Percentiles rank a stretch among this genome's conserved stretches.
Conservation (phyloP, 2,329 filamentous ascomycete genomes). For the Diaporthe citri region DNA sequence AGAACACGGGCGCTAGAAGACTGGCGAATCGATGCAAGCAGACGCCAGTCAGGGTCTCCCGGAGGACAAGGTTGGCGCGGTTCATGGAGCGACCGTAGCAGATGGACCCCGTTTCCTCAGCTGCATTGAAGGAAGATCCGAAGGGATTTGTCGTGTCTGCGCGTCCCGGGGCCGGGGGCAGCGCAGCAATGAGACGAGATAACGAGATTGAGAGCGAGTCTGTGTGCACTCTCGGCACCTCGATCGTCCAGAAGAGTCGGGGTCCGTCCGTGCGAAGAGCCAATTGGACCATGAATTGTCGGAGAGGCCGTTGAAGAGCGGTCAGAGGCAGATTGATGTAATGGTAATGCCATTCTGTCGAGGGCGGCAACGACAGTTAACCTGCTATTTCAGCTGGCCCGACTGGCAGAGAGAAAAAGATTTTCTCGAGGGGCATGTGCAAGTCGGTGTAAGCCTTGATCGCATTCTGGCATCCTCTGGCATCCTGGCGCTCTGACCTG, state of each 20-base stretch:
- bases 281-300: conserved; percentile 28
- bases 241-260: conserved; percentile 26
- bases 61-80: conserved; percentile 39
- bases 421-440: conserved; percentile 6
- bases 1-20: conserved; percentile 37
- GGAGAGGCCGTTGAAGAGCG: background rate
- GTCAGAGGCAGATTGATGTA: conserved; percentile 33
- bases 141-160: conserved; percentile 29
- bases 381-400: background rate
- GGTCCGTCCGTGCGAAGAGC: conserved; percentile 32
- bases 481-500: conserved; percentile 16
- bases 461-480: conserved; percentile 22
- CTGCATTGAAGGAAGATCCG: conserved; percentile 35
- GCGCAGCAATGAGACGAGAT: conserved; percentile 15
- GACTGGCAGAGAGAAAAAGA: background rate
- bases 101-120: conserved; percentile 20
- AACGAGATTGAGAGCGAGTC: conserved; percentile 18
- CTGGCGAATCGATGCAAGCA: conserved; percentile 27
- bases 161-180: conserved; percentile 23
- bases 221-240: conserved; percentile 8
- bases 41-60: conserved; percentile 37
- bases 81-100: conserved; percentile 27
- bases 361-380: conserved; percentile 15
- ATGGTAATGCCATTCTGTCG: conserved; percentile 8
- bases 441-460: conserved; percentile 38